phyloP scores from a whole-genome alignment of 345 rosid species.

The Triadica sebifera region DNA sequence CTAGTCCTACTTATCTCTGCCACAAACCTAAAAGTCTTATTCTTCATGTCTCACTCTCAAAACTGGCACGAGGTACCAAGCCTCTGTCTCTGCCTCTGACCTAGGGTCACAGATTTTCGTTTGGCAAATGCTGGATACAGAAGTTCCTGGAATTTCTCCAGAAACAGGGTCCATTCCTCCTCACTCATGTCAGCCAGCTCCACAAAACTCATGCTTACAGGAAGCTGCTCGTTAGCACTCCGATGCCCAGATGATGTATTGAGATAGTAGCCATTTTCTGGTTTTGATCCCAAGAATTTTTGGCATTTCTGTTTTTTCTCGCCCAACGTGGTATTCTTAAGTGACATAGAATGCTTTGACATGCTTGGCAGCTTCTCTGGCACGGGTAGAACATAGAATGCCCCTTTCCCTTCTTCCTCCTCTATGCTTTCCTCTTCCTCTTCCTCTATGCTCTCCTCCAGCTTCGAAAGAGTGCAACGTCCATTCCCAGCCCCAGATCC shows the following conservation, averaged over 20 bases:
- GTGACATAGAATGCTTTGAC: constrained; percentile 71
- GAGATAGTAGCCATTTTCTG: constrained; percentile 48
- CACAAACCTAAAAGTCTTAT: constrained; percentile 24
- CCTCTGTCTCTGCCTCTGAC: constrained; percentile 88
- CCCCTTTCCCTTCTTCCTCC: constrained; percentile 46
- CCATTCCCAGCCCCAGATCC: constrained; percentile 50
- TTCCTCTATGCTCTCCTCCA: constrained; percentile 82
- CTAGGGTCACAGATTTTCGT: constrained; percentile 60
- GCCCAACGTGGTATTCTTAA: constrained; percentile 56
- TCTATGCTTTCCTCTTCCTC: constrained; percentile 61
- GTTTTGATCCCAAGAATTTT: constrained; percentile 43
- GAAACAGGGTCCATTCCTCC: constrained; percentile 74
- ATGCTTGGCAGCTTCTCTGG: constrained; percentile 42
- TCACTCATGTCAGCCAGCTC: constrained; percentile 79
- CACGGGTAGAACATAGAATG: constrained; percentile 24
- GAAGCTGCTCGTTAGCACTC: constrained; percentile 91
- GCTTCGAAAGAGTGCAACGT: constrained; percentile 59
- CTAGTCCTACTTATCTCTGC: constrained; percentile 27
- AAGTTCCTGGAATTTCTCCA: constrained; percentile 73
- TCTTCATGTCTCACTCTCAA: constrained; percentile 43
- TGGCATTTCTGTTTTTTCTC: constrained; percentile 44
- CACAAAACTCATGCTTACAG: constrained; percentile 72
- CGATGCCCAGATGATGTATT: constrained; percentile 72
- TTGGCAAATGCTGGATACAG: constrained; percentile 65
- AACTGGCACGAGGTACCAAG: constrained; percentile 99